Evolutionary conservation across 306 rosid species (phyloP).

Genomic region (Malus fusca): DNA sequence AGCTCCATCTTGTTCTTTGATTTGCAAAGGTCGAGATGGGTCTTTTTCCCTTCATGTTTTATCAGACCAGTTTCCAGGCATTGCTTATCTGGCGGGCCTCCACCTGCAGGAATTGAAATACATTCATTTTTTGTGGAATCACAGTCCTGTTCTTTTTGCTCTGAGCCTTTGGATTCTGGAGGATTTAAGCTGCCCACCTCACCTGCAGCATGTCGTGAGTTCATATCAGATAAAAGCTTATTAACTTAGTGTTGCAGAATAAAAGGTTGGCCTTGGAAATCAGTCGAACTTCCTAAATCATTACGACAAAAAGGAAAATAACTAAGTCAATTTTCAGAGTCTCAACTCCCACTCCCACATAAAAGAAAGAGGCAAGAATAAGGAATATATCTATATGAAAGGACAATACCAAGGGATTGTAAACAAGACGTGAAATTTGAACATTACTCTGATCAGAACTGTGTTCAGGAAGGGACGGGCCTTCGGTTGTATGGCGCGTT

Average conservation of each 20-base stretch:
- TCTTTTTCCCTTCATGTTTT: constrained; percentile 21
- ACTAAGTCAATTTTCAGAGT: not conserved
- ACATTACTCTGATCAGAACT: constrained; percentile 27
- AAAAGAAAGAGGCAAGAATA: not conserved
- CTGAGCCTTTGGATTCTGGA: constrained; percentile 12
- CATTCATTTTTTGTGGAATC: constrained; percentile 19
- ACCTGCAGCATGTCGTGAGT: constrained; percentile 21
- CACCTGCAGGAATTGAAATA: constrained; percentile 18
- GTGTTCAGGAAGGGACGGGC: constrained; percentile 14
- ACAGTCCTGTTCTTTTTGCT: constrained; percentile 28
- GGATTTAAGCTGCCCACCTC: constrained; percentile 16
- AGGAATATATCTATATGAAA: not conserved
- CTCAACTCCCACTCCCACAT: not conserved
- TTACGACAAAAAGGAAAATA: not conserved
- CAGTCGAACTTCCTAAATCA: not conserved
- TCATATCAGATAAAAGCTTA: constrained; percentile 19
- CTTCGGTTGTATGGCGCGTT: constrained; percentile 18
- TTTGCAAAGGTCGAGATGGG: constrained; percentile 18
- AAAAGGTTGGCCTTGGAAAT: not conserved
- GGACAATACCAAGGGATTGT: not conserved
- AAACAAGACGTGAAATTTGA: constrained; percentile 10
- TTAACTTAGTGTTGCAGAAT: not conserved
- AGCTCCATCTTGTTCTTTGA: constrained; percentile 34
- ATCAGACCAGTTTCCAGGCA: constrained; percentile 20
- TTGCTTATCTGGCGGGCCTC: constrained; percentile 15